These are phyloP conservation scores for Casuarina cunninghamiana DNA, from an alignment of 306 rosid genomes.

Conservation along the genomic window DNA sequence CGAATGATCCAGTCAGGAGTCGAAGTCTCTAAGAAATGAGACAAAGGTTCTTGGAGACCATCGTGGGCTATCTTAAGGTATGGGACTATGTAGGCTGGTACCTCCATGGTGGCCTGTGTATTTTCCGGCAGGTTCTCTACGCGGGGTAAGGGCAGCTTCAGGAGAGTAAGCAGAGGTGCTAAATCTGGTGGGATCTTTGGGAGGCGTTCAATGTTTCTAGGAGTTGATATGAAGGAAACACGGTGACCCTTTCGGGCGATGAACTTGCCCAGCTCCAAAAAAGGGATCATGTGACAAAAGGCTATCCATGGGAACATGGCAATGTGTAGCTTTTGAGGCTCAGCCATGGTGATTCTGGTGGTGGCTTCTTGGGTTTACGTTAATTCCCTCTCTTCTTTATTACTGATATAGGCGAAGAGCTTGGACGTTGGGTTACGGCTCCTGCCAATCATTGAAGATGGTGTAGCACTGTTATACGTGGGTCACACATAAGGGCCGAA, in stretches of 20 bases:
- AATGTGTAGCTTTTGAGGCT: slow-evolving; percentile 32
- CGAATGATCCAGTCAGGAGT: slow-evolving; percentile 22
- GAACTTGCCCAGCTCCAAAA: slow-evolving; percentile 38
- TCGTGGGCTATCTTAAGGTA: slow-evolving; percentile 27
- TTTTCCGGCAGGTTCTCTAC: slow-evolving; percentile 9
- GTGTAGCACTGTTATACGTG: too few species aligned
- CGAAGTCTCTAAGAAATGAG: slow-evolving; percentile 16
- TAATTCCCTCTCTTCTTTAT: too few species aligned
- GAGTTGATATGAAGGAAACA: slow-evolving; percentile 45
- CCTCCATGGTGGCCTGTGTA: not conserved
- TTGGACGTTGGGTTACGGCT: too few species aligned
- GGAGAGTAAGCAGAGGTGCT: slow-evolving; percentile 14
- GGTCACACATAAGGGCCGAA: too few species aligned
- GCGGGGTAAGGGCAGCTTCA: slow-evolving; percentile 23
- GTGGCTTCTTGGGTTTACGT: too few species aligned
- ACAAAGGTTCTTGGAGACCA: slow-evolving; percentile 21
- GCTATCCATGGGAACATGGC: slow-evolving; percentile 57
- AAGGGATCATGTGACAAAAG: slow-evolving; percentile 46
- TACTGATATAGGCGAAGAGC: too few species aligned
- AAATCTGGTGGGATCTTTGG: slow-evolving; percentile 29
- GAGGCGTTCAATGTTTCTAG: slow-evolving; percentile 48
- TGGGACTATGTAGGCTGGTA: slow-evolving; percentile 8
- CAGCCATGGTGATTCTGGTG: not conserved
- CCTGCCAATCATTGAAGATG: too few species aligned
- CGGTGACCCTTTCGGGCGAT: slow-evolving; percentile 45